phyloP scores from a whole-genome alignment of 495 filamentous ascomycete species.

The Tuber calosporum region DNA sequence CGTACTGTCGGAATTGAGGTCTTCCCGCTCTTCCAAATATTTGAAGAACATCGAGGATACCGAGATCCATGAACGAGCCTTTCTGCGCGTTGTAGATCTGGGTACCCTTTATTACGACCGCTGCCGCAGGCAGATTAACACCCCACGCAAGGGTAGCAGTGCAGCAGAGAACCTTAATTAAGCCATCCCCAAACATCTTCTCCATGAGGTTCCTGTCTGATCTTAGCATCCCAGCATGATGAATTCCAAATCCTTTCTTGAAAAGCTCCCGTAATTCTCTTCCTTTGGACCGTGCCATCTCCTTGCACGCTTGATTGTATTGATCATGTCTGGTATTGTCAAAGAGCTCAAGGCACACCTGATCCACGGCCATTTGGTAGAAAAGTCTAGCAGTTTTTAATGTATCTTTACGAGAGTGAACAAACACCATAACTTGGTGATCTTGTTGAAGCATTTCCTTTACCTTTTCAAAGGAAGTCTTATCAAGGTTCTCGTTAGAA shows the following conservation, averaged over 20 bases:
- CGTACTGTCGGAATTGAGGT: constrained; percentile 91
- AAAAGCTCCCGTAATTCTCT: constrained; percentile 81
- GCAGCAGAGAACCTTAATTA: constrained; percentile 94
- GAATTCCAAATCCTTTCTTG: constrained; percentile 81
- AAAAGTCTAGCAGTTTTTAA: constrained; percentile 78
- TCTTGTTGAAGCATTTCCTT: constrained; percentile 76
- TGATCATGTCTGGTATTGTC: constrained; percentile 63
- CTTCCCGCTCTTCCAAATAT: constrained; percentile 98
- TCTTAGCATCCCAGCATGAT: constrained; percentile 91
- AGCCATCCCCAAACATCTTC: constrained; percentile 75
- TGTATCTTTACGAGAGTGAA: constrained; percentile 93
- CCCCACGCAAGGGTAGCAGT: constrained; percentile 97
- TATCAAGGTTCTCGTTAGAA: constrained; percentile 81
- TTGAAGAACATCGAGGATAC: constrained; percentile 94
- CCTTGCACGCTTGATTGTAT: constrained; percentile 66
- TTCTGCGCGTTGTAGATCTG: constrained; percentile 93
- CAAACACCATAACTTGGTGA: constrained; percentile 98
- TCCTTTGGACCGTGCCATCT: constrained; percentile 75
- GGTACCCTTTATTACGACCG: constrained; percentile 95
- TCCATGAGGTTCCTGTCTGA: constrained; percentile 92
- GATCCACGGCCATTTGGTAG: constrained; percentile 74
- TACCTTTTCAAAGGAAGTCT: constrained; percentile 86
- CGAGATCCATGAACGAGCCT: constrained; percentile 92
- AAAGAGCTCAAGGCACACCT: constrained; percentile 69
- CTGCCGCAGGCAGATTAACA: constrained; percentile 95